phyloP scores from a whole-genome alignment of 345 rosid genomes.

The Anastatica hierochuntica region DNA sequence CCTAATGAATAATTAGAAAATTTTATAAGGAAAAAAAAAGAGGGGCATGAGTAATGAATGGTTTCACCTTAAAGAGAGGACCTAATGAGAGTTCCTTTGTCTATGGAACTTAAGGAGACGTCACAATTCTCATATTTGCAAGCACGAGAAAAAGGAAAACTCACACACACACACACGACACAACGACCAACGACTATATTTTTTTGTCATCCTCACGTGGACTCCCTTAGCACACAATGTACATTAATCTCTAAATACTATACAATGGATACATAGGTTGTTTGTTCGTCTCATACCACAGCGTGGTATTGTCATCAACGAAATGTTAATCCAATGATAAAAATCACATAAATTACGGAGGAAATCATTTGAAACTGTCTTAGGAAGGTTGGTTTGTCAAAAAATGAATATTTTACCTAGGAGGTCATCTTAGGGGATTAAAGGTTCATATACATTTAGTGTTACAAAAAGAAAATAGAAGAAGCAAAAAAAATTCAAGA shows the following conservation, averaged over 20 bases:
- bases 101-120: slow-evolving; percentile 20
- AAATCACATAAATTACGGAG: no score
- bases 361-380: no score
- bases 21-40: neutral
- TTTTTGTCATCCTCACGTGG: slow-evolving; percentile 16
- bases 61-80: slow-evolving; percentile 27
- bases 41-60: slow-evolving; percentile 24
- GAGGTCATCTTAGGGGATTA: no score
- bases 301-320: no score
- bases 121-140: slow-evolving; percentile 21
- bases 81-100: slow-evolving; percentile 24
- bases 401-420: no score
- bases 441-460: no score
- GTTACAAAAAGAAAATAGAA: no score
- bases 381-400: no score
- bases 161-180: slow-evolving; percentile 9
- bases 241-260: neutral
- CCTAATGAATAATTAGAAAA: no score
- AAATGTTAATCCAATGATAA: no score
- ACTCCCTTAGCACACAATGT: slow-evolving; percentile 10
- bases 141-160: slow-evolving; percentile 24
- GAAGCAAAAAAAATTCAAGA: neutral
- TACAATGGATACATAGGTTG: no score
- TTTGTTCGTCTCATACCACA: no score
- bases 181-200: slow-evolving; percentile 22